Evolutionary conservation across 345 rosid species (phyloP), one percentile per base, ranked within the genome.

Genomic region (Mangifera indica): DNA sequence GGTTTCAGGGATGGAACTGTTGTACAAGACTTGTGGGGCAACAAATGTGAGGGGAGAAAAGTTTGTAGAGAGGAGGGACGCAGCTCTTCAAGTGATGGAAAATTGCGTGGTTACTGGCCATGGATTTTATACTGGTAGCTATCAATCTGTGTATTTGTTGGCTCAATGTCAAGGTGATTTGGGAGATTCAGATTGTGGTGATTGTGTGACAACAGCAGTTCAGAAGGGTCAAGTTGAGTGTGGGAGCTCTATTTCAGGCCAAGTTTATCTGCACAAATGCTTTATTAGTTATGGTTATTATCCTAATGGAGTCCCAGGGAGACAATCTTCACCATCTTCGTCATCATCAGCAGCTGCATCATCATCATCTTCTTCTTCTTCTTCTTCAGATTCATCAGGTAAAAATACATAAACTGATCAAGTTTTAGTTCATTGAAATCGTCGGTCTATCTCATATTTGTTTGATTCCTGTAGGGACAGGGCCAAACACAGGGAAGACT

Each of bases 141-240:
- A 89, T 74, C 83, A 92, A 71, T 80, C 87, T 4, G 76, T 95
- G 65, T 88, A 83, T 76, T 75, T 92, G 9, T 79, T 95, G 78
- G 99, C 91, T 37, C 99, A 95, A 72, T 95, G 99, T 78, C 93
- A 95, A 75, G 99, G 99, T 3, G 98, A 92, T 73, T 76, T 95
- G 14, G 99, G 98, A 44, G 98, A 89, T 81, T 86, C 97, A 0
- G 99, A 95, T 83, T n/a, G n/a, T n/a, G n/a, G n/a, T n/a, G n/a
- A n/a, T n/a, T n/a, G n/a, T n/a, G n/a, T n/a, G n/a, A n/a, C n/a
- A n/a, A n/a, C n/a, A n/a, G n/a, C n/a, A n/a, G n/a, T n/a, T n/a
- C n/a, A n/a, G n/a, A n/a, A n/a, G n/a, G n/a, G n/a, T n/a, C n/a
- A n/a, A n/a, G n/a, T n/a, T n/a, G n/a, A n/a, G n/a, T n/a, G n/a